phyloP scores from a whole-genome alignment of 129 eudicot species.

The Chrysanthemum makinoi region DNA sequence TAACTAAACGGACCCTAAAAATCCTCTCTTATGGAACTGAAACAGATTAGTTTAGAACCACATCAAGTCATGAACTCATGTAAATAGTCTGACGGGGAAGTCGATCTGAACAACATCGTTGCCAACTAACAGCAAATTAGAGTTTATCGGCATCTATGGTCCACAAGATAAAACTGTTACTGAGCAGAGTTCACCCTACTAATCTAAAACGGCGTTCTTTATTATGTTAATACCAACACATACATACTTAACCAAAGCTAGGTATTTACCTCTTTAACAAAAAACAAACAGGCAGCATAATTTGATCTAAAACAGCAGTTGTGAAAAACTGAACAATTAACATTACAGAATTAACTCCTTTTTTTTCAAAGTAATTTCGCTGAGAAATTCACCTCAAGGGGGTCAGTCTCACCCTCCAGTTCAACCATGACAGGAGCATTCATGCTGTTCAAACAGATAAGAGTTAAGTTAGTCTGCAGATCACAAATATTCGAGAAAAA shows the following conservation, averaged over 20 bases:
- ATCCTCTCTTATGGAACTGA: no score
- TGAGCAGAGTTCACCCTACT: background rate
- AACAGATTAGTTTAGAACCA: no score
- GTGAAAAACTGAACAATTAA: background rate
- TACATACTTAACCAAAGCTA: no score
- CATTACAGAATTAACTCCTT: background rate
- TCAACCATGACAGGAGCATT: slow-evolving; percentile 99
- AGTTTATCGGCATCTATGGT: background rate
- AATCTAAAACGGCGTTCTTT: background rate
- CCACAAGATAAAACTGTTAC: background rate
- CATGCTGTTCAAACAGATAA: slow-evolving; percentile 57
- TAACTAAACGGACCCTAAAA: no score
- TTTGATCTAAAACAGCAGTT: background rate
- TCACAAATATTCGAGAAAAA: slow-evolving; percentile 1
- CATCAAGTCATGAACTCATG: no score
- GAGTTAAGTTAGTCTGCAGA: background rate
- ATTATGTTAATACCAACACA: background rate
- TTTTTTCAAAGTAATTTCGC: background rate
- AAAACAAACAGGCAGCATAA: background rate
- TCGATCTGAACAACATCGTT: background rate
- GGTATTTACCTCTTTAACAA: background rate
- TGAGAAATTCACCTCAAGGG: slow-evolving; percentile 73
- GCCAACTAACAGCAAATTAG: background rate
- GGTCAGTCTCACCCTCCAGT: slow-evolving; percentile 97
- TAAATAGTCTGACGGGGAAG: no score